Evolutionary conservation across 2,329 filamentous ascomycete genomes (phyloP).

Genomic region (Xylaria sp.): DNA sequence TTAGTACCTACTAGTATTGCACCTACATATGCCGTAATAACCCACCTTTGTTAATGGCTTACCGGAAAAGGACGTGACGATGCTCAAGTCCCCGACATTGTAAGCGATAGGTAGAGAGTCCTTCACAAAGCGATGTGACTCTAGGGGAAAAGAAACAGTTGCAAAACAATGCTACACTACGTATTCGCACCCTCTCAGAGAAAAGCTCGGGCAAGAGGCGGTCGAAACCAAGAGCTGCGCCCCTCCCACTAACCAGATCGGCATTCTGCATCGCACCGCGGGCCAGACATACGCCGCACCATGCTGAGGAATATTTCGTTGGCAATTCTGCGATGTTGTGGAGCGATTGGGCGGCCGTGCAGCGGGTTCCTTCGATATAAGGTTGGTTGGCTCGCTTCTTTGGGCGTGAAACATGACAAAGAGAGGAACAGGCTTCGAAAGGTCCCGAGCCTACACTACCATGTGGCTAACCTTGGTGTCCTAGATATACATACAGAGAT

Average conservation of each 20-base stretch:
- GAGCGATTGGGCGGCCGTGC: constrained; percentile 32
- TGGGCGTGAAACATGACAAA: constrained; percentile 13
- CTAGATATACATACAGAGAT: not conserved
- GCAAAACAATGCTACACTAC: constrained; percentile 18
- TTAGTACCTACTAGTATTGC: no score
- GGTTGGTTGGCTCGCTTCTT: constrained; percentile 7
- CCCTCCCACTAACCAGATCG: constrained; percentile 19
- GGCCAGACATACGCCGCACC: constrained; percentile 8
- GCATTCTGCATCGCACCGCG: constrained; percentile 16
- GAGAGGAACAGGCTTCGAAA: not conserved
- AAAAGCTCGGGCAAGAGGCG: constrained; percentile 11
- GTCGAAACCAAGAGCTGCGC: constrained; percentile 27
- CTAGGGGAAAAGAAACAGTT: constrained; percentile 7
- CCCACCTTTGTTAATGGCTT: not conserved
- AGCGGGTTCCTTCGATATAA: constrained; percentile 7
- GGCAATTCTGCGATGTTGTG: constrained; percentile 20
- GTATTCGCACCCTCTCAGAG: constrained; percentile 9
- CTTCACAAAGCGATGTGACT: not conserved
- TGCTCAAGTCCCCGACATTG: not conserved
- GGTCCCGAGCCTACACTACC: no score
- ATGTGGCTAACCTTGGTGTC: not conserved
- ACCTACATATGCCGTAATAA: not conserved
- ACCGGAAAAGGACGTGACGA: not conserved
- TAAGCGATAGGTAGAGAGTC: not conserved
- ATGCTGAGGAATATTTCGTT: constrained; percentile 2